A percentile compares a stretch with the other conserved stretches of the same genome.
Conservation (phyloP, 73 alveolate species). For the Uronychia setigera region DNA sequence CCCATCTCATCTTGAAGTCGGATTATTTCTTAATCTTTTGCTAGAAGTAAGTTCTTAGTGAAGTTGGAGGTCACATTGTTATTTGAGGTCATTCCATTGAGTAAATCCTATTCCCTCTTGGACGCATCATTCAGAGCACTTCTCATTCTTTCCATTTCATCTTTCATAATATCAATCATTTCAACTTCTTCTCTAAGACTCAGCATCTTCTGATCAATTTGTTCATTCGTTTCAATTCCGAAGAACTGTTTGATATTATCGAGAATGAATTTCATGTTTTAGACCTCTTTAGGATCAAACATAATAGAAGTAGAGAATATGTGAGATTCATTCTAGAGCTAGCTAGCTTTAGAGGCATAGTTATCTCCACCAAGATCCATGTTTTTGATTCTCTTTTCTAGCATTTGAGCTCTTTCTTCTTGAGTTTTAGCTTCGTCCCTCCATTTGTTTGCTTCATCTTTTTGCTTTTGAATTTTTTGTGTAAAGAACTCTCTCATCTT, state of each 20-base stretch:
- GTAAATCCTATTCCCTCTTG: neutral
- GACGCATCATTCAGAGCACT: neutral
- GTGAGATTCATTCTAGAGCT: neutral
- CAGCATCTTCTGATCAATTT: neutral
- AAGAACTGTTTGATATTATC: neutral
- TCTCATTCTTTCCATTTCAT: neutral
- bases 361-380: neutral
- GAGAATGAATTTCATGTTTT: neutral
- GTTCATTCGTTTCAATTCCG: neutral
- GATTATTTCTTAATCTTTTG: neutral
- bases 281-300: neutral
- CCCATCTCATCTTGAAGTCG: neutral
- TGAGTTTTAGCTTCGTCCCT: neutral
- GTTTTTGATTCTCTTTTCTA: neutral
- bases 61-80: neutral
- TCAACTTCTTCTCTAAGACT: neutral
- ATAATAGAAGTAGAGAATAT: neutral
- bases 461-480: neutral
- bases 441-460: neutral
- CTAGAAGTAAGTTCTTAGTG: neutral
- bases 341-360: neutral
- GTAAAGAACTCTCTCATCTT: neutral
- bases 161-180: neutral
- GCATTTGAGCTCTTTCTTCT: neutral
- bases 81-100: slow-evolving; percentile 2